phyloP scores from a whole-genome alignment of 805 yeast species.

The Wickerhamiella bombiphila region DNA sequence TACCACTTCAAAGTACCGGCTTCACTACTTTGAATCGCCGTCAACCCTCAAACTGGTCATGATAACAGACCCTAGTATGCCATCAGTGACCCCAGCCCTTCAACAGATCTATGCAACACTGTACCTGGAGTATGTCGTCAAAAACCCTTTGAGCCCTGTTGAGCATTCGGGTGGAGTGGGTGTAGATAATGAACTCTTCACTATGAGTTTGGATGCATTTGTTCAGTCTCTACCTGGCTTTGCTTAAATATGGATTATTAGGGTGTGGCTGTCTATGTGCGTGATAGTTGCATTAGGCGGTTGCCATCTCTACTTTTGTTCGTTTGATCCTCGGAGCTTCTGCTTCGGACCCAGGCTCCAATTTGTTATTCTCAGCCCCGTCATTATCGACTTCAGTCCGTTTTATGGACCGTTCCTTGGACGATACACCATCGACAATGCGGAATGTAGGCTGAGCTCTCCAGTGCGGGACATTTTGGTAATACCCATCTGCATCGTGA shows the following conservation, averaged over 20 bases:
- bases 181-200: constrained; percentile 43
- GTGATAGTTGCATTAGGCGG: too few relatives aligned
- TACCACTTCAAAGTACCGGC: constrained; percentile 54
- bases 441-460: constrained; percentile 92
- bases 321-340: too few relatives aligned
- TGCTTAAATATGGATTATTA: constrained; percentile 2
- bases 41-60: constrained; percentile 65
- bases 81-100: constrained; percentile 40
- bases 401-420: constrained; percentile 1
- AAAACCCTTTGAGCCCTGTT: constrained; percentile 29
- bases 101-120: constrained; percentile 44
- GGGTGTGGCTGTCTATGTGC: too few relatives aligned
- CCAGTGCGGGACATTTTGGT: constrained; percentile 83
- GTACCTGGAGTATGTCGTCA: constrained; percentile 46
- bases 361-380: constrained; percentile 1
- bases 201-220: constrained; percentile 39
- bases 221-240: constrained; percentile 24
- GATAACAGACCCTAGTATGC: constrained; percentile 49
- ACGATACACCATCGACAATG: constrained; percentile 58
- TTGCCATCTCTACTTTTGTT: too few relatives aligned
- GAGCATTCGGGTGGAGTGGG: constrained; percentile 21
- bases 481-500: constrained; percentile 44
- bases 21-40: constrained; percentile 68
- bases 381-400: constrained; percentile 1
- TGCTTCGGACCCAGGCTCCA: too few relatives aligned